Conservation (phyloP, 2,329 filamentous ascomycete species). For the Cytospora chrysosperma region DNA sequence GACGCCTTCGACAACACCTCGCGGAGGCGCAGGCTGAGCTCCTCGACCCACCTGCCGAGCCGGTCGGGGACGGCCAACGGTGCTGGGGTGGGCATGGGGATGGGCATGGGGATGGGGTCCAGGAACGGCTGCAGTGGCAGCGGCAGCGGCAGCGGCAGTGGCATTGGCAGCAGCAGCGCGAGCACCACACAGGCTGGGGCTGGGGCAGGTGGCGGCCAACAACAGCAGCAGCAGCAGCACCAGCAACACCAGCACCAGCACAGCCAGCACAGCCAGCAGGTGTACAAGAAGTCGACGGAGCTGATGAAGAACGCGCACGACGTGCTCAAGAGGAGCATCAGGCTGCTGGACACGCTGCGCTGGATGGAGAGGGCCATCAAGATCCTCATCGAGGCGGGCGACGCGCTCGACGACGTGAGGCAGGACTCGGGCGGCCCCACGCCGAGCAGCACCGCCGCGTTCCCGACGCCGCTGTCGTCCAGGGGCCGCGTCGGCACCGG, state of each 20-base stretch:
- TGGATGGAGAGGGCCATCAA: conserved; percentile 49
- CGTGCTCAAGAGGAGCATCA: conserved; percentile 45
- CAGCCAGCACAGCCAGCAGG: conserved; percentile 33
- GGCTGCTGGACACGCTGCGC: conserved; percentile 45
- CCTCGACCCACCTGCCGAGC: conserved; percentile 11
- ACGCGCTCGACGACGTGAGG: conserved; percentile 39
- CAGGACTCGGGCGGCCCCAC: conserved; percentile 24
- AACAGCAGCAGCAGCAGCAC: too few species aligned
- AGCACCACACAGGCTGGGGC: conserved; percentile 15
- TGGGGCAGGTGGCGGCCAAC: too few species aligned
- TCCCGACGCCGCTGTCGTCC: conserved; percentile 19
- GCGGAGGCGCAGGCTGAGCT: conserved; percentile 24
- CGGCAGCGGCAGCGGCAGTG: neutral
- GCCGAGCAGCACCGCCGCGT: conserved; percentile 5
- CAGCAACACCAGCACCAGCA: too few species aligned
- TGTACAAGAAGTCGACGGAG: conserved; percentile 45
- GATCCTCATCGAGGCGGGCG: conserved; percentile 43
- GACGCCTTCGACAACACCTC: conserved; percentile 29
- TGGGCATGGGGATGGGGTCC: too few species aligned
- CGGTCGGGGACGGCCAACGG: conserved; percentile 18
- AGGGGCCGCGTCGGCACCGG: conserved; percentile 26
- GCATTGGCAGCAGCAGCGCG: conserved; percentile 17
- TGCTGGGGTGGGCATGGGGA: too few species aligned
- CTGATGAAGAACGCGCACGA: conserved; percentile 49
- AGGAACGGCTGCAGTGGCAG: too few species aligned